Evolutionary conservation across 495 filamentous ascomycete genomes (phyloP).

Genomic region (Xanthoparmelia taractica): DNA sequence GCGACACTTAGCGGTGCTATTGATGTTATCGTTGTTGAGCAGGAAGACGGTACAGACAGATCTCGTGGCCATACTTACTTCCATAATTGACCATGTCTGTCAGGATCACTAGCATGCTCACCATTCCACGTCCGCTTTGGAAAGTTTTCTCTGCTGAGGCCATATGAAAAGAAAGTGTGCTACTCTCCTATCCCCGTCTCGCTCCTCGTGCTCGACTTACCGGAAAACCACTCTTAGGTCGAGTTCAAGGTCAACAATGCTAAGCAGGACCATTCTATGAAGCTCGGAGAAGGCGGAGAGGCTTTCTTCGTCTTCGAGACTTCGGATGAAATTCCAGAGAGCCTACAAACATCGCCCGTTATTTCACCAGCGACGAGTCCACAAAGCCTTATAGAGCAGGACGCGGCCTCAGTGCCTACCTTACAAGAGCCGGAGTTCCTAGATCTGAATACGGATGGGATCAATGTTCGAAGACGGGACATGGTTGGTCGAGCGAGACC

Average conservation of each 20-base stretch:
- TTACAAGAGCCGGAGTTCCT: conserved; percentile 80
- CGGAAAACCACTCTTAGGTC: conserved; percentile 43
- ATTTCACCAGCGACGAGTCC: conserved; percentile 83
- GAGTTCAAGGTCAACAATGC: conserved; percentile 91
- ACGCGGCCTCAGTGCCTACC: conserved; percentile 43
- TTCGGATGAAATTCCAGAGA: conserved; percentile 74
- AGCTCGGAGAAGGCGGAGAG: conserved; percentile 93
- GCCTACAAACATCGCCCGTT: conserved; percentile 86
- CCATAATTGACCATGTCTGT: conserved; percentile 5
- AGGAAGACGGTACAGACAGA: conserved; percentile 67
- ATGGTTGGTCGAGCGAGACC: conserved; percentile 15
- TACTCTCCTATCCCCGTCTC: neutral
- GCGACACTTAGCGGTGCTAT: conserved; percentile 95
- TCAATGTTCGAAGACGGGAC: conserved; percentile 4
- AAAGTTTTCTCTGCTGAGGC: conserved; percentile 92
- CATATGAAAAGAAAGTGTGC: conserved; percentile 89
- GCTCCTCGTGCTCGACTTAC: conserved; percentile 21
- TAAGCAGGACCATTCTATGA: conserved; percentile 94
- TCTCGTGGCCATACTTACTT: neutral
- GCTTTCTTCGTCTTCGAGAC: conserved; percentile 99
- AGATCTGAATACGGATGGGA: conserved; percentile 51
- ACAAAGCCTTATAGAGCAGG: conserved; percentile 45
- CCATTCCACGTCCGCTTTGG: conserved; percentile 99
- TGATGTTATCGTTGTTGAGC: conserved; percentile 97
- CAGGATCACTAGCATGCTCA: conserved; percentile 74